A percentile compares a stretch with the other conserved stretches of the same genome.
These are phyloP conservation scores for Nicotiana sylvestris DNA, from an alignment of 257 asterid species.

Conservation along the genomic window DNA sequence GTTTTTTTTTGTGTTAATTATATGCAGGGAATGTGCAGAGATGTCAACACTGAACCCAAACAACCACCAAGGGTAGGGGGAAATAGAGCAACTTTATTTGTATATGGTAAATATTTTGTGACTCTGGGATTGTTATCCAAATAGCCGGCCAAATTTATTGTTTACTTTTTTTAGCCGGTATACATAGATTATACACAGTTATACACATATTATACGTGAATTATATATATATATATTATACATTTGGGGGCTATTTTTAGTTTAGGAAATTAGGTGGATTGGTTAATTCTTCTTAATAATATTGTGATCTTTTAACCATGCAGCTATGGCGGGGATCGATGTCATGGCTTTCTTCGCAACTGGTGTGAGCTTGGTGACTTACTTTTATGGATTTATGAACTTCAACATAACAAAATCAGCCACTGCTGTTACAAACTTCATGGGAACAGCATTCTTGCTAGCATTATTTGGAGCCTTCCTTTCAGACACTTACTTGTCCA, in stretches of 20 bases:
- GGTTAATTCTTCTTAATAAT: background rate
- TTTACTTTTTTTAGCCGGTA: too few species aligned
- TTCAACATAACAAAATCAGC: slow-evolving; percentile 57
- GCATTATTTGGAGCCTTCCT: slow-evolving; percentile 55
- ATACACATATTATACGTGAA: too few species aligned
- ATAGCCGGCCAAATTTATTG: too few species aligned
- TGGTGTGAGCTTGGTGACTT: slow-evolving; percentile 50
- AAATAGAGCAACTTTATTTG: slow-evolving; percentile 42
- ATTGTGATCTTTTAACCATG: background rate
- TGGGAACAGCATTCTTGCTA: slow-evolving; percentile 53
- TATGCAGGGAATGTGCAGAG: slow-evolving; percentile 36
- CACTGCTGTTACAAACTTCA: slow-evolving; percentile 45
- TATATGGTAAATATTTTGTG: slow-evolving; percentile 28
- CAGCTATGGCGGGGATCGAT: slow-evolving; percentile 48
- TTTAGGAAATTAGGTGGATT: too few species aligned
- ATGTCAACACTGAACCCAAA: slow-evolving; percentile 18
- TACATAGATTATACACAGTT: too few species aligned
- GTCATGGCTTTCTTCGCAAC: slow-evolving; percentile 46
- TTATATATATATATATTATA: too few species aligned
- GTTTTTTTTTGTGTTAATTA: background rate
- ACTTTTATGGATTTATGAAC: slow-evolving; percentile 62
- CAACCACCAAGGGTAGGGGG: slow-evolving; percentile 44
- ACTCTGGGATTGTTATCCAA: too few species aligned
- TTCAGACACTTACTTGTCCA: slow-evolving; percentile 55
- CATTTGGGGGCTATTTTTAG: too few species aligned